Evolutionary conservation across 2,329 filamentous ascomycete genomes (phyloP).

Genomic region (Macrophomina phaseolina): DNA sequence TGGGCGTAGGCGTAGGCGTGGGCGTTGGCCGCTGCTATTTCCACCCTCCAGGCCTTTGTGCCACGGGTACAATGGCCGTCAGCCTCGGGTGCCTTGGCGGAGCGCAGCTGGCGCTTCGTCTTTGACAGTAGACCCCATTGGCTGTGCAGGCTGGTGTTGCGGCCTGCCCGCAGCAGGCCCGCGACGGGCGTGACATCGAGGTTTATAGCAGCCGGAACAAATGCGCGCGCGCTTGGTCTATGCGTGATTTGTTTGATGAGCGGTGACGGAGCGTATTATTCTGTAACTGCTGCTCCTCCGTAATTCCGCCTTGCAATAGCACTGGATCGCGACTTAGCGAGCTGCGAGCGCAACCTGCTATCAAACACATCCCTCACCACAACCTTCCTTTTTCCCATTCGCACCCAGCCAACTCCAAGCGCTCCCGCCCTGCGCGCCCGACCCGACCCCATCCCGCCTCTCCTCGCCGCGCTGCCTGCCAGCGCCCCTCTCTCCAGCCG

Average conservation of each 20-base stretch:
- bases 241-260: slow-evolving; percentile 27
- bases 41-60: slow-evolving; percentile 16
- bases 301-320: slow-evolving; percentile 26
- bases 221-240: slow-evolving; percentile 23
- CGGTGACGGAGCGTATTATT: slow-evolving; percentile 26
- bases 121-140: slow-evolving; percentile 14
- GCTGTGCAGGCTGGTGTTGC: slow-evolving; percentile 12
- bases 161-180: neutral
- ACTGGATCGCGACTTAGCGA: slow-evolving; percentile 24
- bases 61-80: slow-evolving; percentile 21
- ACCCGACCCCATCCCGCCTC: slow-evolving; percentile 20
- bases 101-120: slow-evolving; percentile 3
- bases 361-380: slow-evolving; percentile 27
- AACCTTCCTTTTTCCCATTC: slow-evolving; percentile 21
- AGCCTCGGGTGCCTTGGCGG: slow-evolving; percentile 26
- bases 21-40: slow-evolving; percentile 5
- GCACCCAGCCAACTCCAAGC: slow-evolving; percentile 2
- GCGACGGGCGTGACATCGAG: neutral
- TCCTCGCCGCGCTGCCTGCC: slow-evolving; percentile 19
- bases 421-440: slow-evolving; percentile 14
- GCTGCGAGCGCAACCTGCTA: slow-evolving; percentile 25
- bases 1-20: neutral
- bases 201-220: slow-evolving; percentile 26
- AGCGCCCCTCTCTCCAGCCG: slow-evolving; percentile 21
- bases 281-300: slow-evolving; percentile 27